Conservation (phyloP, 495 filamentous ascomycete genomes). For the Penicillium diatomitis region DNA sequence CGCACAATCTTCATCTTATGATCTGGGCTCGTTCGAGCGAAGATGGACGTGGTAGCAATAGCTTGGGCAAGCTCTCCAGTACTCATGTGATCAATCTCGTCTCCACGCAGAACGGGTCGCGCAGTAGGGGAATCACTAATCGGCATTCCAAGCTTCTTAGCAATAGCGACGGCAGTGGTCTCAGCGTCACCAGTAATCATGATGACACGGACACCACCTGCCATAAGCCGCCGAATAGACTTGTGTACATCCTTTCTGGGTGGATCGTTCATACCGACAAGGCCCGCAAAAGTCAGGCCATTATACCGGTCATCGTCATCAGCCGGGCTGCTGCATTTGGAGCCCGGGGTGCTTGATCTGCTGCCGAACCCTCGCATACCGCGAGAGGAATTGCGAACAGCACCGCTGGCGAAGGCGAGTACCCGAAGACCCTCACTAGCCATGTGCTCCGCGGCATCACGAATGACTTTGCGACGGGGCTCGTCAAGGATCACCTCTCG, state of each 20-base stretch:
- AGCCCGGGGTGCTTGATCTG: slow-evolving; percentile 43
- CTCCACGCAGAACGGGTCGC: slow-evolving; percentile 70
- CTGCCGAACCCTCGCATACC: slow-evolving; percentile 29
- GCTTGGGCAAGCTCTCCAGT: slow-evolving; percentile 72
- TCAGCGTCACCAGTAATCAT: slow-evolving; percentile 99
- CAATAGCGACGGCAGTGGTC: slow-evolving; percentile 88
- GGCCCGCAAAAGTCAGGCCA: slow-evolving; percentile 77
- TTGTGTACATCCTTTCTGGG: slow-evolving; percentile 82
- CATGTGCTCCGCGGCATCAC: slow-evolving; percentile 82
- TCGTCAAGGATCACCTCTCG: slow-evolving; percentile 82
- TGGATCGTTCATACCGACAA: slow-evolving; percentile 96
- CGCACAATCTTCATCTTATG: slow-evolving; percentile 96
- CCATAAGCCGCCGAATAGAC: slow-evolving; percentile 83
- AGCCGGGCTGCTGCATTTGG: slow-evolving; percentile 31
- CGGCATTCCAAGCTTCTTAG: slow-evolving; percentile 86
- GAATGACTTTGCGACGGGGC: slow-evolving; percentile 57
- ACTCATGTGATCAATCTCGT: slow-evolving; percentile 86
- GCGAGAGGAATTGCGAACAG: slow-evolving; percentile 23
- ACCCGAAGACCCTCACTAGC: slow-evolving; percentile 86
- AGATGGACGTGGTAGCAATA: slow-evolving; percentile 82
- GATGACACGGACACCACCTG: slow-evolving; percentile 88
- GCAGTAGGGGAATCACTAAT: slow-evolving; percentile 38
- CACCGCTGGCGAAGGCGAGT: slow-evolving; percentile 81
- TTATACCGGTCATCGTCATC: slow-evolving; percentile 66
- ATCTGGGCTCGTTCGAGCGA: slow-evolving; percentile 91